Conservation (phyloP, 2,329 filamentous ascomycete genomes). For the Alternaria sp. region DNA sequence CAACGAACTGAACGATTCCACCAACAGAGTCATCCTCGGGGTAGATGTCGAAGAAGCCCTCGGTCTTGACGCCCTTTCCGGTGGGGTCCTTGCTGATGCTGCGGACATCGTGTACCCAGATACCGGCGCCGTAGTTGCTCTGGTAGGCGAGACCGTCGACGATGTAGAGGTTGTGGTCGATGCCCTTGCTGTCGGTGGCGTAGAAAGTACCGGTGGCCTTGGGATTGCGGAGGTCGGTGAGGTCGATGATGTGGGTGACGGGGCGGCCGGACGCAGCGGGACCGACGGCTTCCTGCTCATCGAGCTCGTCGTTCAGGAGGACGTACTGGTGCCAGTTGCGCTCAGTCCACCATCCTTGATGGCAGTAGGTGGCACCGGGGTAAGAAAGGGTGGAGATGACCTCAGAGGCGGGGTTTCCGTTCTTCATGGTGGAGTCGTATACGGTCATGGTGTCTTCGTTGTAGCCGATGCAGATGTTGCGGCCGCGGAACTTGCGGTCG, state of each 20-base stretch:
- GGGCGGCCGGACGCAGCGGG: slow-evolving; percentile 40
- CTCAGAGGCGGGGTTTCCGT: slow-evolving; percentile 62
- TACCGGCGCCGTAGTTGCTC: slow-evolving; percentile 50
- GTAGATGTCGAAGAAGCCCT: slow-evolving; percentile 52
- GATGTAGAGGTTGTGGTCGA: slow-evolving; percentile 57
- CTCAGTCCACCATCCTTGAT: slow-evolving; percentile 63
- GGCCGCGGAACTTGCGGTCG: slow-evolving; percentile 54
- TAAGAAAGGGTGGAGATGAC: slow-evolving; percentile 62
- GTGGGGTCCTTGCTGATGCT: slow-evolving; percentile 48
- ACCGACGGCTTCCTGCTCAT: slow-evolving; percentile 37
- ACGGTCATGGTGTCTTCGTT: slow-evolving; percentile 61
- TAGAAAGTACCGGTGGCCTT: slow-evolving; percentile 51
- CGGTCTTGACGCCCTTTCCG: slow-evolving; percentile 47
- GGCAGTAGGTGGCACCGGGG: slow-evolving; percentile 62
- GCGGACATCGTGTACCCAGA: slow-evolving; percentile 50
- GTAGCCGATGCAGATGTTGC: slow-evolving; percentile 64
- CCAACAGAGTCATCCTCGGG: slow-evolving; percentile 49
- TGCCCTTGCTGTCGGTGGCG: slow-evolving; percentile 45
- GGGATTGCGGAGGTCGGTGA: slow-evolving; percentile 41
- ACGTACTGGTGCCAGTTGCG: slow-evolving; percentile 43
- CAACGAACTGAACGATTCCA: slow-evolving; percentile 50
- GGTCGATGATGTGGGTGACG: slow-evolving; percentile 45
- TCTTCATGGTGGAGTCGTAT: slow-evolving; percentile 60
- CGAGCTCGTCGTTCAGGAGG: slow-evolving; percentile 43
- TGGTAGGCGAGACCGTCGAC: slow-evolving; percentile 51